Conservation (phyloP, 2,329 filamentous ascomycete species). For the Polytolypa hystricis region DNA sequence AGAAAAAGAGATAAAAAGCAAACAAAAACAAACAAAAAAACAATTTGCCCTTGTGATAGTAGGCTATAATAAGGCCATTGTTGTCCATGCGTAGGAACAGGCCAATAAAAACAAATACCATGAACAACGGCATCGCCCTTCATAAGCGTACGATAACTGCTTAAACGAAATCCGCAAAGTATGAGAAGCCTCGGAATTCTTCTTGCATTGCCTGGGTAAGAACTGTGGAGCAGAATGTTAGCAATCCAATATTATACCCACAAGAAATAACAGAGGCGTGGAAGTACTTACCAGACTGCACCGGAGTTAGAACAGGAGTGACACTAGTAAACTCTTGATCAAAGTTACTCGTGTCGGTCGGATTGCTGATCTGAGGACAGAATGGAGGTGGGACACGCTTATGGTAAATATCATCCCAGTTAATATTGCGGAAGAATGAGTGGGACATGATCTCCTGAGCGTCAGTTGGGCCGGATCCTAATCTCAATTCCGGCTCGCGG, state of each 20-base stretch:
- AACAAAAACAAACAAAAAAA: slow-evolving; percentile 1
- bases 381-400: slow-evolving; percentile 87
- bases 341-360: slow-evolving; percentile 99
- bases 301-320: slow-evolving; percentile 89
- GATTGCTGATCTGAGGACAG: slow-evolving; percentile 74
- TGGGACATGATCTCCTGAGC: slow-evolving; percentile 98
- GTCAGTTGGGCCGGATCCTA: slow-evolving; percentile 91
- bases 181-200: slow-evolving; percentile 97
- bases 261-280: slow-evolving; percentile 10
- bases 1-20: background rate
- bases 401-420: slow-evolving; percentile 97
- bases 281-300: slow-evolving; percentile 73
- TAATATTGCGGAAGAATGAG: slow-evolving; percentile 94
- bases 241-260: background rate
- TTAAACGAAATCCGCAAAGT: slow-evolving; percentile 81
- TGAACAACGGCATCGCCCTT: too few relatives aligned
- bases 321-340: slow-evolving; percentile 98
- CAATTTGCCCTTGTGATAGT: background rate
- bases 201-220: slow-evolving; percentile 98
- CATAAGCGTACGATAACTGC: too few relatives aligned
- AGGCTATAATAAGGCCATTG: too few relatives aligned
- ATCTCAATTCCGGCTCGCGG: slow-evolving; percentile 80
- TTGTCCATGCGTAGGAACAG: too few relatives aligned
- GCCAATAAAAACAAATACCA: too few relatives aligned
- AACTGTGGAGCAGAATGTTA: slow-evolving; percentile 43